A percentile compares a stretch with the other conserved stretches of the same genome.
phyloP scores from a whole-genome alignment of 257 asterid species.

The Nicotiana tabacum region DNA sequence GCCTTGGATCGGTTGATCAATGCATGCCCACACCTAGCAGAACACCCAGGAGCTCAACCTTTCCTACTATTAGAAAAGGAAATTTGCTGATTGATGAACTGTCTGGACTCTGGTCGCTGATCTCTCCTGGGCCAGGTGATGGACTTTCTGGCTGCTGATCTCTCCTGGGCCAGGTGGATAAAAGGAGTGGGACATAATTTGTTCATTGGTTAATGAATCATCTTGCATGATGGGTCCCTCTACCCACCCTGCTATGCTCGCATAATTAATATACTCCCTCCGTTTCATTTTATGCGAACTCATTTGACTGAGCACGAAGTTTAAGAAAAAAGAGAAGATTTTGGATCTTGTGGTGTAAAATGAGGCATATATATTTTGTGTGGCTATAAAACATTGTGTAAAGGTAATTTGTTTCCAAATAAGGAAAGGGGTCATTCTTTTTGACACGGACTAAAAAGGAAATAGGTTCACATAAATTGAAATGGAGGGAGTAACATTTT shows the following conservation, averaged over 20 bases:
- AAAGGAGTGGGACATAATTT: neutral
- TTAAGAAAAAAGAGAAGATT: no score
- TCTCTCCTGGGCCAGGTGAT: neutral
- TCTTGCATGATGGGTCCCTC: neutral
- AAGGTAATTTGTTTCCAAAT: no score
- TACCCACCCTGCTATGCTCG: neutral
- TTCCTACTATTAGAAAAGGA: neutral
- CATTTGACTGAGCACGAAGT: no score
- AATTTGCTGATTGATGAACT: neutral
- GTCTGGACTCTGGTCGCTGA: neutral
- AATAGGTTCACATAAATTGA: no score
- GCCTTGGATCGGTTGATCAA: neutral
- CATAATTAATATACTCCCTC: neutral
- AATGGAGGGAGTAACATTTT: neutral
- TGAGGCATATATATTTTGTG: no score
- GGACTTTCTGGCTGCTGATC: neutral
- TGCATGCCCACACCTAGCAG: neutral
- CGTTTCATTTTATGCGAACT: no score
- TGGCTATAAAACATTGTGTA: no score
- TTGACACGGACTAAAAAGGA: no score
- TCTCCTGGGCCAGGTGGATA: neutral
- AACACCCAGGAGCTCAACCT: neutral
- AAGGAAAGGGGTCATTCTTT: no score
- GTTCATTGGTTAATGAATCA: neutral
- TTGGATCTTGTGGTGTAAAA: no score